Evolutionary conservation across 1,284 basidiomycete genomes (phyloP).

Genomic region (Cryptococcus sp.): DNA sequence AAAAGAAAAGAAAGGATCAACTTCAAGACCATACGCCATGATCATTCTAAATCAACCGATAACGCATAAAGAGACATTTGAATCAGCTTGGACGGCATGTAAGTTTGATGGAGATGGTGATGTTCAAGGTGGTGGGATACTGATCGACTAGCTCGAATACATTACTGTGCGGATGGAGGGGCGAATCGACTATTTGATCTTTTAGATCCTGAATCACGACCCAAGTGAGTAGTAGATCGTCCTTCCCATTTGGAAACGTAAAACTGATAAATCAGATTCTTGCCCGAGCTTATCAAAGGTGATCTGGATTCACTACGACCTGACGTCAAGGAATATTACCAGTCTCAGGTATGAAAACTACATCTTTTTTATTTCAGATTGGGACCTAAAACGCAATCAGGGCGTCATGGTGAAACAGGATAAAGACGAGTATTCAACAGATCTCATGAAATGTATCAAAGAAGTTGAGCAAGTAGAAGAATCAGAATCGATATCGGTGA

Average conservation of each 20-base stretch:
- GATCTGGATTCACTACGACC: slow-evolving; percentile 82
- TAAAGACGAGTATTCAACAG: slow-evolving; percentile 75
- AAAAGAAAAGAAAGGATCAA: neutral
- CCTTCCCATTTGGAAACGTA: neutral
- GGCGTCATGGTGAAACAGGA: slow-evolving; percentile 67
- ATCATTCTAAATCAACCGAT: slow-evolving; percentile 89
- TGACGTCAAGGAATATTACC: slow-evolving; percentile 70
- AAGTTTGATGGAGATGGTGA: slow-evolving; percentile 38
- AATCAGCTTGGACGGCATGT: slow-evolving; percentile 64
- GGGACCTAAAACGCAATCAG: no score
- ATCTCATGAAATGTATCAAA: slow-evolving; percentile 85
- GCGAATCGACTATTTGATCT: slow-evolving; percentile 78
- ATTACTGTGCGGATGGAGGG: slow-evolving; percentile 85
- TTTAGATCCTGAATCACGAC: slow-evolving; percentile 46
- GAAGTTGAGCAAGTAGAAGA: slow-evolving; percentile 57
- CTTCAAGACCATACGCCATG: slow-evolving; percentile 52
- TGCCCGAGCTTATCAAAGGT: slow-evolving; percentile 85
- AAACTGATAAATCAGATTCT: slow-evolving; percentile 51
- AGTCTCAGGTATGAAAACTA: no score
- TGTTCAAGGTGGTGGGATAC: neutral
- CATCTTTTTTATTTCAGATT: no score
- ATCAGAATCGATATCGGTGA: slow-evolving; percentile 6
- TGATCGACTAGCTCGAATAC: slow-evolving; percentile 23
- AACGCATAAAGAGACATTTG: slow-evolving; percentile 56
- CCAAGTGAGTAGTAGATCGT: slow-evolving; percentile 5